A percentile compares a stretch with the other conserved stretches of the same genome.
phyloP scores from a whole-genome alignment of 768 basidiomycete genomes.

The Leccinum obscurum region DNA sequence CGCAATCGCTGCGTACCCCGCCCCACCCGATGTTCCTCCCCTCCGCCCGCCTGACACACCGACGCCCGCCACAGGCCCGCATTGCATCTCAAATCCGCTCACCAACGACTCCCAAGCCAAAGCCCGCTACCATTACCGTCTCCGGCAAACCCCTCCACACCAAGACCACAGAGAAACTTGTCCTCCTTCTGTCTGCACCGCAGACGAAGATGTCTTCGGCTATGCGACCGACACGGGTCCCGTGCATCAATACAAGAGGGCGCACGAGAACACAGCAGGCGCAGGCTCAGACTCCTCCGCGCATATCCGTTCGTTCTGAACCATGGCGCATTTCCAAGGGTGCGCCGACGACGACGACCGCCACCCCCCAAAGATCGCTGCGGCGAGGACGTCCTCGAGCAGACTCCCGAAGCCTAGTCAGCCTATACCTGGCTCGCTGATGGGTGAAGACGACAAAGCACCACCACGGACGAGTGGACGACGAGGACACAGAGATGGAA shows the following conservation, averaged over 20 bases:
- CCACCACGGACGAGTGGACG: no score
- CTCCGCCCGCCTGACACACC: constrained; percentile 19
- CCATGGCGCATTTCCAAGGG: no score
- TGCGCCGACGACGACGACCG: no score
- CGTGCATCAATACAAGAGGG: constrained; percentile 73
- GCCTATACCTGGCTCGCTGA: no score
- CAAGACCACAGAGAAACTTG: constrained; percentile 90
- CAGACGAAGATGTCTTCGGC: constrained; percentile 70
- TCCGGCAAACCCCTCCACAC: constrained; percentile 65
- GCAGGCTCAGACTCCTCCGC: no score
- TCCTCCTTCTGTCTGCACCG: constrained; percentile 87
- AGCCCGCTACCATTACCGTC: constrained; percentile 18
- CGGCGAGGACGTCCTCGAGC: no score
- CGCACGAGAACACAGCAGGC: no score
- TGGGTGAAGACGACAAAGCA: no score
- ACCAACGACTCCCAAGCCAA: constrained; percentile 17
- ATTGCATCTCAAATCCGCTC: constrained; percentile 18
- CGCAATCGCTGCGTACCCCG: constrained; percentile 12
- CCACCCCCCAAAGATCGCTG: no score
- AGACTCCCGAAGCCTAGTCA: no score
- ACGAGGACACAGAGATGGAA: no score
- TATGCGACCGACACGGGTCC: constrained; percentile 64
- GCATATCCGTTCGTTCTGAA: no score
- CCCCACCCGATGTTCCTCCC: constrained; percentile 24
- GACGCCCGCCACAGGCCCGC: constrained; percentile 26